Evolutionary conservation across 352 stramenopile species (phyloP).

Genomic region (Phytopythium ostracodes): DNA sequence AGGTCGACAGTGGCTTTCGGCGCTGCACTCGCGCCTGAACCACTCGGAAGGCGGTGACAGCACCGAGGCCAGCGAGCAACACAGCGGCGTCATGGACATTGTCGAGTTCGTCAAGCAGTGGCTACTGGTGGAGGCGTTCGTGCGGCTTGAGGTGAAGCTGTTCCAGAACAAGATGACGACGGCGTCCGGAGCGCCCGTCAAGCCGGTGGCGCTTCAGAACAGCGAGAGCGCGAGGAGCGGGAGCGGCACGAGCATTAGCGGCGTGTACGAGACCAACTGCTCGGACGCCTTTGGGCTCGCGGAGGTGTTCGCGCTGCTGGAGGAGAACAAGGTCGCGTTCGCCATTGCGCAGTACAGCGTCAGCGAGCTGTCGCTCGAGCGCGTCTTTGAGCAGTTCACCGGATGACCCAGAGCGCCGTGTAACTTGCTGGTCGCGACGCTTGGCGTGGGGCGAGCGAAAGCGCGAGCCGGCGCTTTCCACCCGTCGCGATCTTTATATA

Average conservation of each 20-base stretch:
- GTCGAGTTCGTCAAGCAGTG: constrained; percentile 74
- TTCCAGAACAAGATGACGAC: constrained; percentile 42
- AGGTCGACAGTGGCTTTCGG: constrained; percentile 40
- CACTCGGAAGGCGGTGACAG: constrained; percentile 16
- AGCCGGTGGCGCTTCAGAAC: constrained; percentile 34
- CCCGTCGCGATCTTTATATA: constrained; percentile 1
- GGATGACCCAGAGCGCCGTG: constrained; percentile 11
- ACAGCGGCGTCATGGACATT: constrained; percentile 10
- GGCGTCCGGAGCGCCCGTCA: constrained; percentile 42
- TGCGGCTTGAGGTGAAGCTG: constrained; percentile 43
- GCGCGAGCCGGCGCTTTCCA: not conserved
- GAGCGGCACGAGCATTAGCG: constrained; percentile 50
- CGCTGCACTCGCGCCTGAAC: constrained; percentile 37
- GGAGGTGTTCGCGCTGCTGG: constrained; percentile 75
- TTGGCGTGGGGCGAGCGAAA: not conserved
- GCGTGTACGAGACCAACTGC: constrained; percentile 68
- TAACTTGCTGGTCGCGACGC: not conserved
- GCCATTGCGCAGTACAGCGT: constrained; percentile 88
- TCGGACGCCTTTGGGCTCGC: constrained; percentile 63
- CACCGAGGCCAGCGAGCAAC: not conserved
- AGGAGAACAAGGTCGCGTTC: constrained; percentile 67
- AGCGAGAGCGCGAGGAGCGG: constrained; percentile 47
- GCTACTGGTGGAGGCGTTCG: constrained; percentile 70
- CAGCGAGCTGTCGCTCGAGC: constrained; percentile 89
- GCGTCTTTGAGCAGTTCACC: constrained; percentile 93